phyloP scores from a whole-genome alignment of 768 basidiomycete species.

The Lactarius akahatsu region DNA sequence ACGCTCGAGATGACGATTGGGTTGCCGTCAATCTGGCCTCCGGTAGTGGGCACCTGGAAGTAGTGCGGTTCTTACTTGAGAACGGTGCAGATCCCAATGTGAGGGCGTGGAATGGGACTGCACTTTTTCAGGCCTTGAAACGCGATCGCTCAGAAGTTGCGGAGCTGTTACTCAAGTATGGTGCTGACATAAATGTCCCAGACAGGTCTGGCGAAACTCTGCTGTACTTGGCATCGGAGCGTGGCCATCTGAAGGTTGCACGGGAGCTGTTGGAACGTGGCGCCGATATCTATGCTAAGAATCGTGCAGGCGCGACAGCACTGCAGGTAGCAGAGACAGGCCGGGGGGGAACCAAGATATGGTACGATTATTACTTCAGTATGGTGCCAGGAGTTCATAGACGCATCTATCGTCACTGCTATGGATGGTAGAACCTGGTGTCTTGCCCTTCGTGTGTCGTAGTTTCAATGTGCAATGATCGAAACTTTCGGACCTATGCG shows the following conservation, averaged over 20 bases:
- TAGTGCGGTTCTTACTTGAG: background rate
- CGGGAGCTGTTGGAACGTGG: background rate
- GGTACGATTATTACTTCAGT: background rate
- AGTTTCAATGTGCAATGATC: background rate
- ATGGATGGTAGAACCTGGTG: background rate
- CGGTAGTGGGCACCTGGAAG: too few species aligned
- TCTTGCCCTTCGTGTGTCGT: background rate
- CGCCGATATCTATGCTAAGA: background rate
- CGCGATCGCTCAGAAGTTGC: background rate
- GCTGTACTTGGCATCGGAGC: background rate
- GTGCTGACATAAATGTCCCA: background rate
- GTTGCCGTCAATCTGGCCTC: too few species aligned
- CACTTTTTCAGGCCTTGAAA: background rate
- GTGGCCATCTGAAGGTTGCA: background rate
- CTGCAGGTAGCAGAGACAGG: background rate
- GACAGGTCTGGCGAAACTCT: background rate
- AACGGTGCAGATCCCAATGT: background rate
- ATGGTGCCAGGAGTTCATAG: background rate
- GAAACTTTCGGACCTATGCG: conserved; percentile 30
- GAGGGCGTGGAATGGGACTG: background rate
- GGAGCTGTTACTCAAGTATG: background rate
- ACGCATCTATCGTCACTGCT: background rate
- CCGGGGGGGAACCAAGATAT: background rate
- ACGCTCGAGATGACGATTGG: too few species aligned
- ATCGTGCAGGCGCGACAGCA: background rate